A percentile compares a stretch with the other conserved stretches of the same genome.
Conservation (phyloP, 2,329 filamentous ascomycete species). For the Pseudocercospora fijiensis region DNA sequence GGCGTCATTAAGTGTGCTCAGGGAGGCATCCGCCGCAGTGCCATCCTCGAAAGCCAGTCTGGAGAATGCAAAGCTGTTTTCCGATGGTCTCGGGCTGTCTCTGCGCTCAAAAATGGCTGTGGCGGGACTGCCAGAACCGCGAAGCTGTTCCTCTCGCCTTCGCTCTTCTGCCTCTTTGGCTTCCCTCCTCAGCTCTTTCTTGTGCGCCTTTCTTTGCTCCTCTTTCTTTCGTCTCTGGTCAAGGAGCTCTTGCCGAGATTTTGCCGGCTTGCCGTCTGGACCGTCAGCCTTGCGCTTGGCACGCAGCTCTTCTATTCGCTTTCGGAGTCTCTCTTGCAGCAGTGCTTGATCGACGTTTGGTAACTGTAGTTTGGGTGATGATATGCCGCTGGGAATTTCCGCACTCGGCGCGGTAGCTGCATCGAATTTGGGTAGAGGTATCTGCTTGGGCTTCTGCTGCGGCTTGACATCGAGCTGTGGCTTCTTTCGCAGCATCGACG, state of each 20-base stretch:
- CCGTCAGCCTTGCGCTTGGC: slow-evolving; percentile 85
- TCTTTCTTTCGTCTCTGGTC: slow-evolving; percentile 86
- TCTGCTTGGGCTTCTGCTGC: slow-evolving; percentile 36
- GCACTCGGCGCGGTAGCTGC: slow-evolving; percentile 12
- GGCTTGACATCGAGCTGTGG: slow-evolving; percentile 26
- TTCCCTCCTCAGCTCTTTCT: slow-evolving; percentile 76
- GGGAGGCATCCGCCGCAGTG: slow-evolving; percentile 70
- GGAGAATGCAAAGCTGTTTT: slow-evolving; percentile 80
- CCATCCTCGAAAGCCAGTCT: slow-evolving; percentile 89
- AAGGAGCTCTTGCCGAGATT: slow-evolving; percentile 86
- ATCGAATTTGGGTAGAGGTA: slow-evolving; percentile 23
- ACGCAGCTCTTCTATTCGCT: slow-evolving; percentile 80
- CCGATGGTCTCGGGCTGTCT: slow-evolving; percentile 47
- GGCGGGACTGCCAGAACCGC: slow-evolving; percentile 57
- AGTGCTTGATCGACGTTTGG: slow-evolving; percentile 69
- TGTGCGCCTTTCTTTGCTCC: slow-evolving; percentile 79
- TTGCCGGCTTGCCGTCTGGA: slow-evolving; percentile 74
- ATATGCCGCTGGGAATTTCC: slow-evolving; percentile 30
- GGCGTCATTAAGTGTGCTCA: slow-evolving; percentile 58
- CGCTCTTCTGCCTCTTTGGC: slow-evolving; percentile 77
- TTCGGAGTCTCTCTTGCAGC: slow-evolving; percentile 74
- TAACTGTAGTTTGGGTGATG: slow-evolving; percentile 39
- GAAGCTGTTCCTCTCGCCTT: slow-evolving; percentile 55
- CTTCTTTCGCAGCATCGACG: slow-evolving; percentile 20
- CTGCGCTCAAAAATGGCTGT: slow-evolving; percentile 51